Base-by-base conservation (phyloP, 78 protist genomes). In the Diacronema lutheri region DNA sequence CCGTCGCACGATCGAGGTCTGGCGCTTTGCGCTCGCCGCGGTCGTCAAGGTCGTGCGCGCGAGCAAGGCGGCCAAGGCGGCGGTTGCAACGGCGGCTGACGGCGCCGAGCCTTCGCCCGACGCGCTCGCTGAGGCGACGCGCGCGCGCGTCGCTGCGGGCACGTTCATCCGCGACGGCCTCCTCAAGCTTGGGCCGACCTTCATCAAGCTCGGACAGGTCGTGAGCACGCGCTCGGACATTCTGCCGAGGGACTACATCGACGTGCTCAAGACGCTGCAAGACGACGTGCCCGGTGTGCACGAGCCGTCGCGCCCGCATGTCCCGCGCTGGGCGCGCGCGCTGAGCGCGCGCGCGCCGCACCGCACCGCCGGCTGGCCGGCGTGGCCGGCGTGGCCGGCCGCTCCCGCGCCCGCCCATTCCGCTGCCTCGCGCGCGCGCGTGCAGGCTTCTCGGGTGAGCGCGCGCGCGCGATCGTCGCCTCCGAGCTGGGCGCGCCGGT, bases 251-350 rank as follows among this genome's bases (percentile, higher is more conserved):
- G 79, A 71, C 35, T 71, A 71, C 79, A 71, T 41, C 31, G 79
- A 40, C 9, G 79, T 66, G 73, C 73, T 64, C 40, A n/a, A 33
- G 40, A 5, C 12, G 13, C 71, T 64, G 6, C 76, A 69, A 35
- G 79, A 71, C 79, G 41, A 71, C 79, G 79, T 71, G 79, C 79
- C 79, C 14, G n/a, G n/a, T n/a, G n/a, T n/a, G n/a, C n/a, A n/a
- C n/a, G n/a, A n/a, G n/a, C n/a, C n/a, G n/a, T n/a, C n/a, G n/a
- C n/a, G n/a, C n/a, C n/a, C n/a, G n/a, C n/a, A n/a, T n/a, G n/a
- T n/a, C n/a, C n/a, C n/a, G n/a, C n/a, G n/a, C n/a, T n/a, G n/a
- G n/a, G n/a, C n/a, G n/a, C n/a, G n/a, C n/a, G n/a, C n/a, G n/a
- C n/a, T n/a, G n/a, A n/a, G n/a, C n/a, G n/a, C n/a, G n/a, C n/a